Conservation (phyloP, 148 eudicot species). For the Pharnaceum exiguum region DNA sequence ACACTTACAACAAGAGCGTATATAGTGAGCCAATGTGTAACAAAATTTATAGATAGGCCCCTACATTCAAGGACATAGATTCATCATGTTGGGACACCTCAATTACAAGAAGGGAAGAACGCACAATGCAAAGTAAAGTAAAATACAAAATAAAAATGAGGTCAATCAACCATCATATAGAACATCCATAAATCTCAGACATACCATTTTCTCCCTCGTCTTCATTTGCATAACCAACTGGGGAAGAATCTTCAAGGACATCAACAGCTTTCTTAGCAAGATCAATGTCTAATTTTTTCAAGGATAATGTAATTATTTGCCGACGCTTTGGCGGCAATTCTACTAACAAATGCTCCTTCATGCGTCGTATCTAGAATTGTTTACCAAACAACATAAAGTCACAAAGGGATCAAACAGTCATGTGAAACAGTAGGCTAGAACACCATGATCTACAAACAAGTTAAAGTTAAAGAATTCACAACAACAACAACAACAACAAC, state of each 20-base stretch:
- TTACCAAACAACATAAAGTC: constrained; percentile 9
- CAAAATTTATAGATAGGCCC: no score
- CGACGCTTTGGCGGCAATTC: constrained; percentile 94
- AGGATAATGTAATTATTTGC: constrained; percentile 63
- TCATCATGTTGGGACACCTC: neutral
- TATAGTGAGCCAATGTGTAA: no score
- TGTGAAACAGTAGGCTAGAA: no score
- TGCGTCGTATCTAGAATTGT: constrained; percentile 71
- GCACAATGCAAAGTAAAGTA: neutral
- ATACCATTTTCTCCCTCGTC: constrained; percentile 48
- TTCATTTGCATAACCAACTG: constrained; percentile 24
- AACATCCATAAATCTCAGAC: constrained; percentile 1
- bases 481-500: no score
- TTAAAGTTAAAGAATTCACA: no score
- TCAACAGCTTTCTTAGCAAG: constrained; percentile 42
- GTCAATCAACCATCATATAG: neutral
- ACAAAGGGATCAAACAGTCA: neutral
- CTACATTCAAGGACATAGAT: no score
- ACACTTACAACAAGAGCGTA: no score
- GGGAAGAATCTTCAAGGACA: constrained; percentile 25
- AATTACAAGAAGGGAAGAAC: neutral
- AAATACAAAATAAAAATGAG: neutral
- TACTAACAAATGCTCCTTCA: constrained; percentile 82
- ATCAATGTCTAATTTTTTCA: constrained; percentile 65
- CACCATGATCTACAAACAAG: no score